Evolutionary conservation across 306 rosid species (phyloP).

Genomic region (Neltuma alba): DNA sequence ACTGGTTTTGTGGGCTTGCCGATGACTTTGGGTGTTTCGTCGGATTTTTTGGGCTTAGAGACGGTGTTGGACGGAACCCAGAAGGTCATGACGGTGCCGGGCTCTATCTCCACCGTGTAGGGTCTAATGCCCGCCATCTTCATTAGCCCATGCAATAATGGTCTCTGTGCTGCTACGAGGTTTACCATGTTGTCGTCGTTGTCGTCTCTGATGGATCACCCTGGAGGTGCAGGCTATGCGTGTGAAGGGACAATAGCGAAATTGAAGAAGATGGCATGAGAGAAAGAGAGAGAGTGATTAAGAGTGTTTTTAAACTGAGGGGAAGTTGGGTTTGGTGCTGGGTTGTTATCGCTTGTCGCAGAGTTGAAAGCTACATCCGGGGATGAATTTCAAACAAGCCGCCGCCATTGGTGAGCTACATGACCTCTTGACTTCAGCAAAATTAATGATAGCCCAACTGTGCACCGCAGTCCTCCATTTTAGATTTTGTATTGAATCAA

Average conservation of each 20-base stretch:
- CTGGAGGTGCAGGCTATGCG: too few relatives aligned
- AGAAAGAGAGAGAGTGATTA: background rate
- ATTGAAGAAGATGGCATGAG: background rate
- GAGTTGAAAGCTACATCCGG: background rate
- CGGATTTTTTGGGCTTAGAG: slow-evolving; percentile 49
- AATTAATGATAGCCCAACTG: background rate
- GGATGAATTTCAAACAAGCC: slow-evolving; percentile 5
- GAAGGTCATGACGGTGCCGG: slow-evolving; percentile 78
- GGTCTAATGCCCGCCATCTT: slow-evolving; percentile 85
- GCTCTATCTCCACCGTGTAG: slow-evolving; percentile 71
- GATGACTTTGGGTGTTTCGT: slow-evolving; percentile 9
- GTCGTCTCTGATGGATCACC: background rate
- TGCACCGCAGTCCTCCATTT: too few relatives aligned
- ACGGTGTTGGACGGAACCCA: slow-evolving; percentile 77
- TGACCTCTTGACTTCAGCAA: background rate
- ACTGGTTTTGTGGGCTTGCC: slow-evolving; percentile 61
- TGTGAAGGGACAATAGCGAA: background rate
- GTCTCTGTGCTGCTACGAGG: slow-evolving; percentile 70
- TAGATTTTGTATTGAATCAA: too few relatives aligned
- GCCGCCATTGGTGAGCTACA: background rate
- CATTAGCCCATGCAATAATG: slow-evolving; percentile 69
- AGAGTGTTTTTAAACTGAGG: slow-evolving; percentile 14
- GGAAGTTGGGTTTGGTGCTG: slow-evolving; percentile 46
- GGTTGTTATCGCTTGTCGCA: slow-evolving; percentile 41
- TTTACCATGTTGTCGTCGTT: slow-evolving; percentile 66